Percentiles rank a stretch among this genome's conserved stretches.
Conservation (phyloP, 306 rosid genomes). For the Mucuna pruriens region DNA sequence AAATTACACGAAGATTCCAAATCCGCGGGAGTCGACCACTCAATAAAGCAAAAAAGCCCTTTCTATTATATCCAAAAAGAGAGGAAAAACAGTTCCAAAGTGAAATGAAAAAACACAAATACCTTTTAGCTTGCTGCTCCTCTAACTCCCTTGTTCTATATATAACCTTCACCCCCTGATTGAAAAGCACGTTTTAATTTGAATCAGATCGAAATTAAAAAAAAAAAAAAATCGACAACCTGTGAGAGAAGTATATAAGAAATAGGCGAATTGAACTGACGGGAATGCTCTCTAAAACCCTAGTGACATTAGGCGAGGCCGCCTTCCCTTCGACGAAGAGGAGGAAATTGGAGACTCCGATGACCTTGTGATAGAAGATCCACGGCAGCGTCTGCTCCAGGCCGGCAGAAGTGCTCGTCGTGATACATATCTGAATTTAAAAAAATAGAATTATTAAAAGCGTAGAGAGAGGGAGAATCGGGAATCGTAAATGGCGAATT, state of each 20-base stretch:
- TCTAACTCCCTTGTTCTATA: conserved; percentile 87
- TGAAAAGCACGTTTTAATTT: conserved; percentile 10
- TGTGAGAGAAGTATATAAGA: too few species aligned
- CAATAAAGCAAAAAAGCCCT: background rate
- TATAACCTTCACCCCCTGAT: conserved; percentile 89
- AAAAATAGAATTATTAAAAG: too few species aligned
- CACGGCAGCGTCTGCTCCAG: conserved; percentile 93
- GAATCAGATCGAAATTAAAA: conserved; percentile 36
- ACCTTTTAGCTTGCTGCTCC: conserved; percentile 96
- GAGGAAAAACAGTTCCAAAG: background rate
- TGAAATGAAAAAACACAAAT: background rate
- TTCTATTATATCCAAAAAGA: background rate
- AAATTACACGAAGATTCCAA: conserved; percentile 16
- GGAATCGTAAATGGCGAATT: background rate
- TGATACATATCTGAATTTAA: conserved; percentile 63
- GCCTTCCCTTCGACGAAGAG: conserved; percentile 98
- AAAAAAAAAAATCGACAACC: background rate
- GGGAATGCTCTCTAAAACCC: conserved; percentile 83
- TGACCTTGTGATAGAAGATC: conserved; percentile 92
- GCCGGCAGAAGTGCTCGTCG: conserved; percentile 86
- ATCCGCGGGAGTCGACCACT: conserved; percentile 16
- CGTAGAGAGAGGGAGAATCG: background rate
- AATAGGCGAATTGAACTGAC: conserved; percentile 59
- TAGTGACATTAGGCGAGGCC: conserved; percentile 78
- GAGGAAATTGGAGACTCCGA: conserved; percentile 85